A percentile compares a stretch with the other conserved stretches of the same genome.
These are phyloP conservation scores for Fusarium sp. DNA, from an alignment of 2,329 filamentous ascomycete species.

Conservation along the genomic window DNA sequence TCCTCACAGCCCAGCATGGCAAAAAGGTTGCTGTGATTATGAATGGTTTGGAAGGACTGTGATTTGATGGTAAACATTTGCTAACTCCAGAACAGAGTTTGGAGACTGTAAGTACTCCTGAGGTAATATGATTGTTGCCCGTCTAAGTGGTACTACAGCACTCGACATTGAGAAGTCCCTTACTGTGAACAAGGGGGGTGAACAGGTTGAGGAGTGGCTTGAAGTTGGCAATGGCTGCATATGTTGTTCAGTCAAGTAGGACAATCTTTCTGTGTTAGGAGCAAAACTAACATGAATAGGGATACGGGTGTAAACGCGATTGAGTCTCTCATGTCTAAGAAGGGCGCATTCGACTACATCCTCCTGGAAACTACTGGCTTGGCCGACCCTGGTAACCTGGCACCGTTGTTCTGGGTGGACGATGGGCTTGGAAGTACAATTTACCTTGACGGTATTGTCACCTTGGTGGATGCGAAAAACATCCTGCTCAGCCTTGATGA, in stretches of 20 bases:
- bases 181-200: slow-evolving; percentile 85
- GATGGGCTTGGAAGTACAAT: slow-evolving; percentile 95
- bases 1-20: slow-evolving; percentile 92
- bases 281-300: slow-evolving; percentile 58
- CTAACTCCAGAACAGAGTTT: slow-evolving; percentile 69
- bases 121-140: neutral
- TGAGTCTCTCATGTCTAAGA: slow-evolving; percentile 93
- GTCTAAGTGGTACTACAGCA: slow-evolving; percentile 62
- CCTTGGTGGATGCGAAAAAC: slow-evolving; percentile 94
- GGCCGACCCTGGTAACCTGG: slow-evolving; percentile 94
- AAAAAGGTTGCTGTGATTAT: slow-evolving; percentile 98
- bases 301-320: slow-evolving; percentile 95
- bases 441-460: slow-evolving; percentile 96
- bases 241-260: slow-evolving; percentile 94
- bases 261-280: neutral
- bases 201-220: slow-evolving; percentile 92
- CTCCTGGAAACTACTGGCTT: slow-evolving; percentile 95
- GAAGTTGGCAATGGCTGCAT: slow-evolving; percentile 97
- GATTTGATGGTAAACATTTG: neutral
- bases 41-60: slow-evolving; percentile 69
- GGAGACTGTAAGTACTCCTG: slow-evolving; percentile 74
- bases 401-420: slow-evolving; percentile 97
- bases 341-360: slow-evolving; percentile 96
- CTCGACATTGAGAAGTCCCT: slow-evolving; percentile 96
- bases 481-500: slow-evolving; percentile 86